Conservation (phyloP, 768 basidiomycete species). For the Cytidiella melzeri region DNA sequence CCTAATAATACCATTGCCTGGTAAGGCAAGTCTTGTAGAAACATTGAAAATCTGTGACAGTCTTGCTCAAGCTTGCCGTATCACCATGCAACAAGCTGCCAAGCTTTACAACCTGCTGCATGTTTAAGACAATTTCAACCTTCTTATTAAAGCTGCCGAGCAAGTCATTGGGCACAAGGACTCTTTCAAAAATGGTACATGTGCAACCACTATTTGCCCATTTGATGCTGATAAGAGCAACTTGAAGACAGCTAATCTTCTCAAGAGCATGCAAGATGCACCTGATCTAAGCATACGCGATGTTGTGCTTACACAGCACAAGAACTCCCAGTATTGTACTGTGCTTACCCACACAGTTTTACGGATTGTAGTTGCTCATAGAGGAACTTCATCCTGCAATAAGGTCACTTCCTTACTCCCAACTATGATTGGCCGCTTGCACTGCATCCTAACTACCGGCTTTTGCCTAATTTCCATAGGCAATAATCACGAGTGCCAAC, state of each 20-base stretch:
- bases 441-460: too few species aligned
- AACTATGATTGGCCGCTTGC: too few species aligned
- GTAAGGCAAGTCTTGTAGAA: too few species aligned
- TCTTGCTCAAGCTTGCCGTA: constrained; percentile 19
- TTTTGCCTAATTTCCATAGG: too few species aligned
- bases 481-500: too few species aligned
- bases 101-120: constrained; percentile 12
- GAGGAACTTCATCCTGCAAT: constrained; percentile 27
- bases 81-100: constrained; percentile 17
- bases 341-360: constrained; percentile 24
- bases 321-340: constrained; percentile 12
- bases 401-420: too few species aligned
- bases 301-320: constrained; percentile 21
- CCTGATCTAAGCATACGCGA: constrained; percentile 20
- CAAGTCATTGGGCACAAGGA: constrained; percentile 29
- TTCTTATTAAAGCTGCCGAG: constrained; percentile 24
- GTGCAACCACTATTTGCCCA: constrained; percentile 27
- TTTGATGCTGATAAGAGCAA: constrained; percentile 21
- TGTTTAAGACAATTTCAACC: constrained; percentile 36
- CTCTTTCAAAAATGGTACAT: constrained; percentile 33
- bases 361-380: constrained; percentile 25
- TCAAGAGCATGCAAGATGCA: constrained; percentile 18
- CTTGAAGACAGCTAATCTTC: constrained; percentile 19
- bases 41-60: too few species aligned
- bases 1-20: too few species aligned